Percentiles rank a stretch among this genome's conserved stretches.
Conservation (phyloP, 345 rosid genomes). For the Geranium brycei region DNA sequence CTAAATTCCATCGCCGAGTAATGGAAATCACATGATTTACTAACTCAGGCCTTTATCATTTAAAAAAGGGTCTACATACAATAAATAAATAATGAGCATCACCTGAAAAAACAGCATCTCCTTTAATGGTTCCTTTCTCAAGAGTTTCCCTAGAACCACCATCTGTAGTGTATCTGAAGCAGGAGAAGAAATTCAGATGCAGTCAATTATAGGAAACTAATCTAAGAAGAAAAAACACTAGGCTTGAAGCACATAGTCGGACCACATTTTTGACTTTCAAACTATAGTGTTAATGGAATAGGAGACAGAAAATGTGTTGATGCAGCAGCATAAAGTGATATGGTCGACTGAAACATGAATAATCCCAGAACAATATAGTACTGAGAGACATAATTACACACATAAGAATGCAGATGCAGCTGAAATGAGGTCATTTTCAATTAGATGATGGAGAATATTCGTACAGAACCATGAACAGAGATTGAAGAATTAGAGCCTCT, state of each 20-base stretch:
- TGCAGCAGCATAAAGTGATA: neutral
- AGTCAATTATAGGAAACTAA: neutral
- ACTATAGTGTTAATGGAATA: neutral
- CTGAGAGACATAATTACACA: neutral
- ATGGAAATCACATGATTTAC: too few species aligned
- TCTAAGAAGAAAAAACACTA: neutral
- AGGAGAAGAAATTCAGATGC: neutral
- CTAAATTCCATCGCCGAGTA: too few species aligned
- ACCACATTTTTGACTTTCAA: neutral
- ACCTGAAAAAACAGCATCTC: conserved; percentile 71
- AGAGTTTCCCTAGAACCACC: conserved; percentile 72
- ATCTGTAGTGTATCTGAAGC: conserved; percentile 77
- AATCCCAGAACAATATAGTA: neutral
- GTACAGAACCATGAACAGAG: neutral
- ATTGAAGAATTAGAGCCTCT: conserved; percentile 18
- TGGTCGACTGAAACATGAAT: neutral
- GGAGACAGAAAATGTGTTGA: neutral
- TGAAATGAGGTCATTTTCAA: neutral
- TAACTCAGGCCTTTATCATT: too few species aligned
- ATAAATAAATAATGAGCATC: neutral
- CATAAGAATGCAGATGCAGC: neutral
- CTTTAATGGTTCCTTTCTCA: conserved; percentile 57
- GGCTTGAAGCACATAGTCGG: neutral
- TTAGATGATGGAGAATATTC: neutral
- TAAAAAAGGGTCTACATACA: neutral